These are phyloP conservation scores for Macrolepiota albuminosa DNA, from an alignment of 768 basidiomycete genomes.

Conservation along the genomic window DNA sequence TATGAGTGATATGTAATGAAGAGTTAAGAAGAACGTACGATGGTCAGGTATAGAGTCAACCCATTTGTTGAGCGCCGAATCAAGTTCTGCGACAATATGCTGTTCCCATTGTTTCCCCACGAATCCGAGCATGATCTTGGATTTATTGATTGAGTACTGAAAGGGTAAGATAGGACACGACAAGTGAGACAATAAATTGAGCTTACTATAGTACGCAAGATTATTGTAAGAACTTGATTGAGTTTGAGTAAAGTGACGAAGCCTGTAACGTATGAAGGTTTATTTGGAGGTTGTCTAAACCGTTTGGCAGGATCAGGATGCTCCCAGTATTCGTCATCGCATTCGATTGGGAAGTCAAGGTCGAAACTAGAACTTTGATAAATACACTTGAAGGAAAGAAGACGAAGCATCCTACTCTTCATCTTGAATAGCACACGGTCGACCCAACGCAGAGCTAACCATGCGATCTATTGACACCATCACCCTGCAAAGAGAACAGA, in stretches of 20 bases:
- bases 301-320: conserved; percentile 48
- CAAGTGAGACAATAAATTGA: not conserved
- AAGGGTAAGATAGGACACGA: conserved; percentile 55
- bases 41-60: conserved; percentile 61
- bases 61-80: conserved; percentile 71
- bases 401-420: conserved; percentile 54
- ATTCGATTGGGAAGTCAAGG: conserved; percentile 59
- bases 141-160: conserved; percentile 86
- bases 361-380: conserved; percentile 51
- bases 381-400: not conserved
- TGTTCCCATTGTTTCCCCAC: conserved; percentile 64
- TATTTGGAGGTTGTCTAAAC: conserved; percentile 67
- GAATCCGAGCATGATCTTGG: conserved; percentile 59
- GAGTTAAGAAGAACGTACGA: conserved; percentile 28
- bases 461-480: conserved; percentile 49
- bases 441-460: conserved; percentile 52
- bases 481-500: conserved; percentile 33
- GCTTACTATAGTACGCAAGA: conserved; percentile 59
- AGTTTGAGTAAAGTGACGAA: conserved; percentile 57
- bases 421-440: conserved; percentile 76
- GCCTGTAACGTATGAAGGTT: conserved; percentile 50
- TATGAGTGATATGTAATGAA: not conserved
- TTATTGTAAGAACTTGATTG: conserved; percentile 58
- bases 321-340: conserved; percentile 77
- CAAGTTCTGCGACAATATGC: conserved; percentile 62